A percentile compares a stretch with the other conserved stretches of the same genome.
These are phyloP conservation scores for Cercospora sesami DNA, from an alignment of 2,329 filamentous ascomycete species.

Conservation along the genomic window DNA sequence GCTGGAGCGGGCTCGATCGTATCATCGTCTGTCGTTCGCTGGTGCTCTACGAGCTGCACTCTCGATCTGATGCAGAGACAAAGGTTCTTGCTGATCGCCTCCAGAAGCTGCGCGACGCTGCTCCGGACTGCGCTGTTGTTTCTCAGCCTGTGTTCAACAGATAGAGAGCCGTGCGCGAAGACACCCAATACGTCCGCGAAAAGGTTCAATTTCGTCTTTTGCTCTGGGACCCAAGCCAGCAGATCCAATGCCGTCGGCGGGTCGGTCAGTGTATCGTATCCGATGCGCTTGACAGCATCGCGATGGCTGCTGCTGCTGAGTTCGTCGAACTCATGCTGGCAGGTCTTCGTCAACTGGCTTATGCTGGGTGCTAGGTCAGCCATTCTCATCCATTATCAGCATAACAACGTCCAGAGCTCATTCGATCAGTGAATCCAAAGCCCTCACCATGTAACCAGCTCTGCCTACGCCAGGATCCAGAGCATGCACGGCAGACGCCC, in stretches of 20 bases:
- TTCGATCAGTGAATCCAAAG: background rate
- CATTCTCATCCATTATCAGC: background rate
- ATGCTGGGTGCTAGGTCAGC: background rate
- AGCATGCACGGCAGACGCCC: background rate
- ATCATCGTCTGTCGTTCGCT: background rate
- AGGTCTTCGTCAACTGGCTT: background rate
- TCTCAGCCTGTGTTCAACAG: background rate
- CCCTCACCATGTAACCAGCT: background rate
- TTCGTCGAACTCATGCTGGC: background rate
- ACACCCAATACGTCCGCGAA: background rate
- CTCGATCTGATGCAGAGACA: background rate
- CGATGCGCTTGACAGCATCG: background rate
- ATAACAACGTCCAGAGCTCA: background rate
- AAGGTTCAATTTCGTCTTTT: background rate
- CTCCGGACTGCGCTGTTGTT: background rate
- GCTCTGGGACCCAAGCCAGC: background rate
- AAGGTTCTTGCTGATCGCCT: background rate
- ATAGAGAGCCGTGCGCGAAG: background rate
- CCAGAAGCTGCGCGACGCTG: background rate
- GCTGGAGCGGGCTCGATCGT: background rate
- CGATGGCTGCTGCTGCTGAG: background rate
- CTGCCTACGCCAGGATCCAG: background rate
- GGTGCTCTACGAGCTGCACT: background rate
- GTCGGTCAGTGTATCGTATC: background rate
- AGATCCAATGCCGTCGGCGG: background rate